Evolutionary conservation across 1,139 yeast genomes (phyloP).

Genomic region (Candida frijolesensis): DNA sequence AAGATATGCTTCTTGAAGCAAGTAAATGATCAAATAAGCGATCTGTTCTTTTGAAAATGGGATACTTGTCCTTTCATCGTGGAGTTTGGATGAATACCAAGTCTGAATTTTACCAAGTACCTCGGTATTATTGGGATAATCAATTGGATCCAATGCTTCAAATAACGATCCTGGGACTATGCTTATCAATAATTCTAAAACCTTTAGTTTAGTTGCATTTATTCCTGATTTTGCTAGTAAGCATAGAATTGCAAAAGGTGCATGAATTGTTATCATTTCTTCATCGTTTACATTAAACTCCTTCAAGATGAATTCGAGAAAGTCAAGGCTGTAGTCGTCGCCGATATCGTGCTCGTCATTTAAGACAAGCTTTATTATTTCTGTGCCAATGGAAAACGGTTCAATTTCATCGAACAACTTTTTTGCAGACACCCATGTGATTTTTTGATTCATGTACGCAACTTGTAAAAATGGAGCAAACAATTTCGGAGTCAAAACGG

Average conservation of each 20-base stretch:
- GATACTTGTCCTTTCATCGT: not conserved
- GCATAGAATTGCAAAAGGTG: conserved; percentile 67
- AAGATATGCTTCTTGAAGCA: conserved; percentile 37
- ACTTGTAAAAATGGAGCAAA: conserved; percentile 61
- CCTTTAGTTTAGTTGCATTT: conserved; percentile 27
- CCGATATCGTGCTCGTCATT: conserved; percentile 3
- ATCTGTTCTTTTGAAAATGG: conserved; percentile 52
- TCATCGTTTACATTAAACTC: conserved; percentile 80
- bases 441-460: conserved; percentile 22
- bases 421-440: conserved; percentile 52
- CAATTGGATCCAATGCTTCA: conserved; percentile 37
- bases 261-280: conserved; percentile 76
- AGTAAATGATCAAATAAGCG: conserved; percentile 40
- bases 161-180: conserved; percentile 64
- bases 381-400: conserved; percentile 74
- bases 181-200: conserved; percentile 42
- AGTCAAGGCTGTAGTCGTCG: conserved; percentile 30
- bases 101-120: conserved; percentile 21
- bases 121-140: conserved; percentile 17
- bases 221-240: conserved; percentile 24
- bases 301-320: conserved; percentile 60
- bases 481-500: conserved; percentile 66
- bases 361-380: conserved; percentile 38
- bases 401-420: conserved; percentile 86
- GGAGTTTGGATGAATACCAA: conserved; percentile 17